Evolutionary conservation across 23 red algal species (phyloP).

Genomic region (Gracilariopsis chorda): DNA sequence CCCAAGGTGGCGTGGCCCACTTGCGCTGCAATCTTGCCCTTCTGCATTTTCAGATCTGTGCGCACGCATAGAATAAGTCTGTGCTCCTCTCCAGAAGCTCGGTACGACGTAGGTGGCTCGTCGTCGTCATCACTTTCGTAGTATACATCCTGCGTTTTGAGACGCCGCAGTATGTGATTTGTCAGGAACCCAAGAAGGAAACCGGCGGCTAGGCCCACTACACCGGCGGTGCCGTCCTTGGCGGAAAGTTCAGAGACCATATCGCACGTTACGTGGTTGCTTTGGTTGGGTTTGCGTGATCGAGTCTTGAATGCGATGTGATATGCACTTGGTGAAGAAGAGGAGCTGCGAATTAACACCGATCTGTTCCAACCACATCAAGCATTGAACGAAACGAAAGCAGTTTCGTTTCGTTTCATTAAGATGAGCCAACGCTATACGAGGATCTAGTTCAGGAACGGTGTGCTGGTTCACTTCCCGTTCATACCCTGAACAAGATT

Average conservation of each 20-base stretch:
- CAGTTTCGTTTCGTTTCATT: no score
- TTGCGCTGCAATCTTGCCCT: slow-evolving; percentile 92
- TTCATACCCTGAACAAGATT: no score
- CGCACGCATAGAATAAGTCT: slow-evolving; percentile 89
- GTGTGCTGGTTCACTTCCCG: no score
- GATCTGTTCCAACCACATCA: no score
- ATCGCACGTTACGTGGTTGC: no score
- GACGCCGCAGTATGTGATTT: neutral
- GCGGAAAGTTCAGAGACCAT: neutral
- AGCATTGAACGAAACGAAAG: no score
- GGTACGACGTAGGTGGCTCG: neutral
- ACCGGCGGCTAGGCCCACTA: neutral
- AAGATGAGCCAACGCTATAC: no score
- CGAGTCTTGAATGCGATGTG: no score
- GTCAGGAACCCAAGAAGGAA: neutral
- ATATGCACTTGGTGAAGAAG: no score
- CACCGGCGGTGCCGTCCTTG: neutral
- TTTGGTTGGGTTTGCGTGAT: no score
- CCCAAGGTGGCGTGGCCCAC: slow-evolving; percentile 89
- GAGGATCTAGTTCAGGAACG: no score
- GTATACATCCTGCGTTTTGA: neutral
- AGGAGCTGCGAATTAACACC: no score
- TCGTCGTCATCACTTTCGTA: neutral
- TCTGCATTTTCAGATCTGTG: slow-evolving; percentile 86
- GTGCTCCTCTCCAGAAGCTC: neutral